Evolutionary conservation across 2,329 filamentous ascomycete genomes (phyloP).

Genomic region (Colletotrichum cuscutae): DNA sequence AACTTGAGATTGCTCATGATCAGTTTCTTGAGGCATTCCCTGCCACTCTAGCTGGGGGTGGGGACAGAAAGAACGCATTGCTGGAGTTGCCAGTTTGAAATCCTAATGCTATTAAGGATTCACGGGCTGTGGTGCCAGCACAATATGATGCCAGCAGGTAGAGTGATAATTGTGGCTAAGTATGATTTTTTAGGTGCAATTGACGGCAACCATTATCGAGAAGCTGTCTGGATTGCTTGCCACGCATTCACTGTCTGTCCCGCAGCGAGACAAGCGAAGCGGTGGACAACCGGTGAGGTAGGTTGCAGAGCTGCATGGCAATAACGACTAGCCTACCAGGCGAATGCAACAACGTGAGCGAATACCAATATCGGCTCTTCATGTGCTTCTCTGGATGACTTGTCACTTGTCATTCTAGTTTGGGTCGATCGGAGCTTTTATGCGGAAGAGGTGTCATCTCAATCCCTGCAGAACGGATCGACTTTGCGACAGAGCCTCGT

Average conservation of each 20-base stretch:
- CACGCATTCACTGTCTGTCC: background rate
- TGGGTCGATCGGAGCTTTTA: constrained; percentile 18
- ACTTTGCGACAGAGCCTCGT: background rate
- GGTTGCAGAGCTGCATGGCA: background rate
- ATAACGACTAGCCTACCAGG: background rate
- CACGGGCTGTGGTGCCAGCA: background rate
- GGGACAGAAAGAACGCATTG: too few relatives aligned
- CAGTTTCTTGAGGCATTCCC: background rate
- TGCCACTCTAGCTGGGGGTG: too few relatives aligned
- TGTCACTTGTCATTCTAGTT: background rate
- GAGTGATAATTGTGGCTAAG: background rate
- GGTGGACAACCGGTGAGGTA: background rate
- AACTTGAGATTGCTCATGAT: background rate
- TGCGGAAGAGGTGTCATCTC: background rate
- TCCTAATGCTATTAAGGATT: background rate
- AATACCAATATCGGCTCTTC: background rate
- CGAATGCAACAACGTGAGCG: background rate
- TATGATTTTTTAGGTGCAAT: background rate
- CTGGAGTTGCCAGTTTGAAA: background rate
- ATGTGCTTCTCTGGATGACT: background rate
- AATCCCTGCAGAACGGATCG: background rate
- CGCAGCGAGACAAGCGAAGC: background rate
- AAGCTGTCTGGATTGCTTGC: background rate
- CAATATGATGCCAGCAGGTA: background rate
- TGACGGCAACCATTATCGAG: background rate